Evolutionary conservation across 1,284 basidiomycete genomes (phyloP).

Genomic region (Ganoderma lucidum): DNA sequence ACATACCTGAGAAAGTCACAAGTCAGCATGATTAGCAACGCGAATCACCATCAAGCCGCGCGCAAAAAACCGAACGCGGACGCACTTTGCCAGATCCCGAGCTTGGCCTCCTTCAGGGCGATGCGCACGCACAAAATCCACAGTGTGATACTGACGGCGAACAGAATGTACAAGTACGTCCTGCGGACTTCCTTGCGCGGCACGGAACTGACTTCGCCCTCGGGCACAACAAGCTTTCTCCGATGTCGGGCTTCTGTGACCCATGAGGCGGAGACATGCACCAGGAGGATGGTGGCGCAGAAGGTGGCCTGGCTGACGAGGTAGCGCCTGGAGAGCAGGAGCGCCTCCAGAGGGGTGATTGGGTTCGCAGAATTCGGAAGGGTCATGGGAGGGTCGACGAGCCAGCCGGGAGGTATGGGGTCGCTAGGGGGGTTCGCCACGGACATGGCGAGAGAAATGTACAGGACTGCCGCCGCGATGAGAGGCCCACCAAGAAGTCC

Average conservation of each 20-base stretch:
- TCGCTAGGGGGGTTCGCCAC: constrained; percentile 28
- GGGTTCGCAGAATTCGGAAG: constrained; percentile 49
- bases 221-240: constrained; percentile 50
- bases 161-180: constrained; percentile 67
- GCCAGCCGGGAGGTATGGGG: constrained; percentile 69
- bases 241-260: constrained; percentile 69
- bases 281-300: constrained; percentile 79
- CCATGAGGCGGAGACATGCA: constrained; percentile 80
- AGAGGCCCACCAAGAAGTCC: constrained; percentile 83
- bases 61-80: constrained; percentile 9
- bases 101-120: constrained; percentile 48
- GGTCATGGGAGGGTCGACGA: constrained; percentile 73
- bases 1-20: constrained; percentile 64
- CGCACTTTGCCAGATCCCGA: constrained; percentile 75
- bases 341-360: constrained; percentile 62
- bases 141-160: constrained; percentile 61
- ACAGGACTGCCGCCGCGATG: constrained; percentile 72
- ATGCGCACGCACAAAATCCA: constrained; percentile 58
- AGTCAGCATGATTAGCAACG: background rate
- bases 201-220: constrained; percentile 76
- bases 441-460: constrained; percentile 52
- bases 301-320: constrained; percentile 83
- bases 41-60: background rate
- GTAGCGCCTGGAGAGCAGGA: constrained; percentile 76
- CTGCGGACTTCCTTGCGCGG: constrained; percentile 75